Base-by-base conservation (phyloP, 2,329 filamentous ascomycete species). In the Scedosporium aurantiacum region DNA sequence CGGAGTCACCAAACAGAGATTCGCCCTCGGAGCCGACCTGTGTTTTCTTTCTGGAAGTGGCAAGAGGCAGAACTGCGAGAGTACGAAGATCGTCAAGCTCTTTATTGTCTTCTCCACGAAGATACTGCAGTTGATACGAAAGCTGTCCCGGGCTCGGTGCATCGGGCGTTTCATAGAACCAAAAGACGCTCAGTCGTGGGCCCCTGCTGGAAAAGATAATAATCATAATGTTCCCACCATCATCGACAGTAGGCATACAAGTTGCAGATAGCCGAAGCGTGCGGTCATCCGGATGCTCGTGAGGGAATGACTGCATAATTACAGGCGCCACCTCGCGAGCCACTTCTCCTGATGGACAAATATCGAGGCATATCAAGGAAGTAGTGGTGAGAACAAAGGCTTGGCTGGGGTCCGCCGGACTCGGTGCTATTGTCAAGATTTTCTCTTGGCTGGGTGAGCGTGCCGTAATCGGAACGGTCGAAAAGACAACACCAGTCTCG, bases 1-100 rank as follows among this genome's bases (percentile, higher is more conserved):
- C 69, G 25, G 71, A 64, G 3, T 70, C 64, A 8, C 68, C 62
- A 58, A 78, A 75, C 12, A 65, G 60, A 18, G 65, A 65, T 14
- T 73, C 50, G 2, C 18, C 14, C 23, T 54, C 73, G 1, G 62
- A 0, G 69, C 69, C 14, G 61, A 50, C 0, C 2, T 65, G 47
- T 5, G 61, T 50, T 7, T 61, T 50, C 5, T 57, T 57, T 4
- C 63, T 52, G 18, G 60, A 61, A 23, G 56, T 21, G 2, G 58
- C 57, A 1, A 75, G 64, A 14, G 63, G 70, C 16, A 68, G 67
- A 1, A 75, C 67, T 21, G 65, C 66, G 2, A 75, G 64, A 8
- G 65, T 66, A 45, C 70, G 67, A 2, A 71, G 64, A 10, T 41
- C 32, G 10, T 65, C 63, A 4, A 56, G 43, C 4, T 62, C 25